Percentiles rank a stretch among this genome's conserved stretches.
Evolutionary conservation across 495 filamentous ascomycete genomes (phyloP).

Genomic region (Annulohypoxylon bovei): DNA sequence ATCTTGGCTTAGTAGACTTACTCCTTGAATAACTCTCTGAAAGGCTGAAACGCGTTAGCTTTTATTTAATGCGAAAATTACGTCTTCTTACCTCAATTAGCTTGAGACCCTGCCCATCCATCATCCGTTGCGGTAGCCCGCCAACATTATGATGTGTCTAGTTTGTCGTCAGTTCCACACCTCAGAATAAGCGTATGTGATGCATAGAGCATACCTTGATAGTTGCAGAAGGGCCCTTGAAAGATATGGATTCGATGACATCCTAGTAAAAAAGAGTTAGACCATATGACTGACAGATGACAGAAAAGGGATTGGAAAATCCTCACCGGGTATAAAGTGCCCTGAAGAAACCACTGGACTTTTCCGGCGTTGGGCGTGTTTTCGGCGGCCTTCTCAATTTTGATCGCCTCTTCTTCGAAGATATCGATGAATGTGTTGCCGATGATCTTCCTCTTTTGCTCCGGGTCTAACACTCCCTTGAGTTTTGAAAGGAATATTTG

Average conservation of each 20-base stretch:
- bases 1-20: background rate
- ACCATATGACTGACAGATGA: background rate
- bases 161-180: background rate
- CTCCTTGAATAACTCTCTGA: constrained; percentile 41
- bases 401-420: constrained; percentile 81
- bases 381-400: constrained; percentile 75
- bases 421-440: constrained; percentile 86
- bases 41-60: constrained; percentile 12
- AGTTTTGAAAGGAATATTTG: constrained; percentile 78
- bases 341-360: constrained; percentile 86
- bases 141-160: constrained; percentile 82
- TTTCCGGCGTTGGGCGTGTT: constrained; percentile 69
- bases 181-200: background rate
- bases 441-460: constrained; percentile 95
- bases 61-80: background rate
- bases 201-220: constrained; percentile 67
- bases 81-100: constrained; percentile 65
- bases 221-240: constrained; percentile 82
- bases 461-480: constrained; percentile 81
- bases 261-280: constrained; percentile 58
- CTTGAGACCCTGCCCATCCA: constrained; percentile 68
- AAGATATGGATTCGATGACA: constrained; percentile 83
- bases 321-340: constrained; percentile 74
- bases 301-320: background rate
- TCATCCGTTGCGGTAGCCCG: constrained; percentile 67